Evolutionary conservation across 2,329 filamentous ascomycete genomes (phyloP).

Genomic region (Aspergillus costaricaensis): DNA sequence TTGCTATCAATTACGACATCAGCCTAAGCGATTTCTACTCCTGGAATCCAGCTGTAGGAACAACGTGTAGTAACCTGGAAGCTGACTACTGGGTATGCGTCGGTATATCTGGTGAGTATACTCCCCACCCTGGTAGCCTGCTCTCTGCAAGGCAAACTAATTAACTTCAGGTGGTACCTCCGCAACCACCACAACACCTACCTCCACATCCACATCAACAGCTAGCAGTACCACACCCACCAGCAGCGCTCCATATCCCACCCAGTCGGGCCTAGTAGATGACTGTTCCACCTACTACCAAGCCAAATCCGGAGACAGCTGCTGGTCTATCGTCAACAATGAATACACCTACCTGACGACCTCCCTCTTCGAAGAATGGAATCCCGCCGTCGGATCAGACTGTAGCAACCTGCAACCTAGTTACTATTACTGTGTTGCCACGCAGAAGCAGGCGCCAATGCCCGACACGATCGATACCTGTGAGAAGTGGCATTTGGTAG

Average conservation of each 20-base stretch:
- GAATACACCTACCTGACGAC: constrained; percentile 11
- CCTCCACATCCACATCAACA: not conserved
- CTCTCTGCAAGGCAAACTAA: not conserved
- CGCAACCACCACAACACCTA: not conserved
- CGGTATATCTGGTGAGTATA: not conserved
- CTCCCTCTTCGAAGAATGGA: constrained; percentile 15
- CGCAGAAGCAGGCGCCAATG: constrained; percentile 2
- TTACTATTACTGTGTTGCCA: constrained; percentile 17
- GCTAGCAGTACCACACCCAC: constrained; percentile 7
- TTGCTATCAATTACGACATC: constrained; percentile 3
- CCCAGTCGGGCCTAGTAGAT: constrained; percentile 15
- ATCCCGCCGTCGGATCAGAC: constrained; percentile 15
- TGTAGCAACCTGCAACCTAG: constrained; percentile 9
- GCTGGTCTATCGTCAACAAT: constrained; percentile 14
- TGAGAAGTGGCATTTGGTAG: constrained; percentile 27
- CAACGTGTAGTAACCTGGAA: not conserved
- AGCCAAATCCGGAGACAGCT: constrained; percentile 17
- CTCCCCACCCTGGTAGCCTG: no score
- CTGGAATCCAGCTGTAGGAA: constrained; percentile 10
- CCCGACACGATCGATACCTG: constrained; percentile 24
- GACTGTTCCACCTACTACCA: constrained; percentile 21
- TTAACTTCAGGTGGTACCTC: not conserved
- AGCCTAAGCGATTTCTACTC: constrained; percentile 6
- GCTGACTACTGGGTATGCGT: constrained; percentile 6
- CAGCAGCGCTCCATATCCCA: constrained; percentile 15